phyloP scores from a whole-genome alignment of 305 asterid species.

The Fraxinus sp. region DNA sequence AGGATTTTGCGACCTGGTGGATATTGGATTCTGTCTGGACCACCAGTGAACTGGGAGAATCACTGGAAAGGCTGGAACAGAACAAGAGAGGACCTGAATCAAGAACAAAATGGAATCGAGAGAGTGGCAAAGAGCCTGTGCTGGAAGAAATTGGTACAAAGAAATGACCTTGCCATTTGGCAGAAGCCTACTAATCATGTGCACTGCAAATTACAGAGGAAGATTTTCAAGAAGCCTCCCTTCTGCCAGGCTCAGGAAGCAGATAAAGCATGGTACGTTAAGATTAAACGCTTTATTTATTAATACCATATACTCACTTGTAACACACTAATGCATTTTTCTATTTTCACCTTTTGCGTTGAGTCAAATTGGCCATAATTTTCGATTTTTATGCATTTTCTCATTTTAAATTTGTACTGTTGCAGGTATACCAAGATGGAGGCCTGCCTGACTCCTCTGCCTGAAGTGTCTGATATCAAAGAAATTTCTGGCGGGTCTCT shows the following conservation, averaged over 20 bases:
- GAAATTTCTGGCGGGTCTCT: slow-evolving; percentile 71
- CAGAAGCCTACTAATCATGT: slow-evolving; percentile 75
- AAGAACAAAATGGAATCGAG: slow-evolving; percentile 71
- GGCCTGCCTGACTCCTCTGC: slow-evolving; percentile 75
- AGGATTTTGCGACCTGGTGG: slow-evolving; percentile 92
- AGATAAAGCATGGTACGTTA: slow-evolving; percentile 72
- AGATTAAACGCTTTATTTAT: not conserved
- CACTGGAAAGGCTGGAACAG: slow-evolving; percentile 90
- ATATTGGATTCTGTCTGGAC: slow-evolving; percentile 92
- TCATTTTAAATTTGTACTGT: not conserved
- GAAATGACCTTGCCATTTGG: slow-evolving; percentile 79
- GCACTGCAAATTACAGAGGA: slow-evolving; percentile 66
- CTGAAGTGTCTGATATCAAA: slow-evolving; percentile 65
- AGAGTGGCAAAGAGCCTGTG: slow-evolving; percentile 72
- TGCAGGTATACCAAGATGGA: slow-evolving; percentile 87
- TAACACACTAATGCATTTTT: not conserved
- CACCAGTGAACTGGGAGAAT: slow-evolving; percentile 84
- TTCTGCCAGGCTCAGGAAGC: slow-evolving; percentile 72
- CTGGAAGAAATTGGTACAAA: slow-evolving; percentile 80
- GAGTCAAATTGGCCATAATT: not conserved
- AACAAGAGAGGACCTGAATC: slow-evolving; percentile 49
- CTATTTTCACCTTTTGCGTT: not conserved
- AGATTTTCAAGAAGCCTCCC: slow-evolving; percentile 61
- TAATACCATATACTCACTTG: not conserved
- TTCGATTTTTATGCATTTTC: not conserved